Evolutionary conservation across 371 early-diverging fungal species (phyloP).

Genomic region (Mortierella sp.): DNA sequence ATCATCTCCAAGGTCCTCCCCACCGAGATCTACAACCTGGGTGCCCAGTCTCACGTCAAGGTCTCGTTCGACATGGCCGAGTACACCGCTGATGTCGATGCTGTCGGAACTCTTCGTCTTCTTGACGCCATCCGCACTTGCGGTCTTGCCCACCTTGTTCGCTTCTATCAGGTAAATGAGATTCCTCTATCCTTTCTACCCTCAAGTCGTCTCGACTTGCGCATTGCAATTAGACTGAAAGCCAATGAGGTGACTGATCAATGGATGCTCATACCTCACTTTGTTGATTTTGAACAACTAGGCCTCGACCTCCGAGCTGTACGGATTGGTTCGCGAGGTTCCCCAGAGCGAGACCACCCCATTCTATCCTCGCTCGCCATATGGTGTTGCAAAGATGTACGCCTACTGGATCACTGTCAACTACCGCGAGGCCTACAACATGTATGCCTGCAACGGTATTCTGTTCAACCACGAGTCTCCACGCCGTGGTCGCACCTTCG

Average conservation of each 20-base stretch:
- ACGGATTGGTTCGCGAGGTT: conserved; percentile 85
- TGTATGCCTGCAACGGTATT: conserved; percentile 90
- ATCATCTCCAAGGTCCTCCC: conserved; percentile 83
- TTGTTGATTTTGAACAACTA: conserved; percentile 6
- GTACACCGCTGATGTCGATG: conserved; percentile 91
- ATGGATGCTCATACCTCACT: no score
- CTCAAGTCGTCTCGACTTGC: no score
- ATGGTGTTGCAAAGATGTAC: conserved; percentile 89
- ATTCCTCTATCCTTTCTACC: not conserved
- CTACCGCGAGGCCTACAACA: conserved; percentile 87
- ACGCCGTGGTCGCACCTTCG: conserved; percentile 87
- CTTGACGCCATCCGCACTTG: conserved; percentile 86
- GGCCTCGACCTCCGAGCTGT: conserved; percentile 87
- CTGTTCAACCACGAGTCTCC: conserved; percentile 93
- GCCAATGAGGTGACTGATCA: not conserved
- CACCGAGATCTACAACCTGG: conserved; percentile 84
- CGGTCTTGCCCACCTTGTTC: conserved; percentile 75
- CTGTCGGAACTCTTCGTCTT: conserved; percentile 82
- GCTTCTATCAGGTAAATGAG: conserved; percentile 77
- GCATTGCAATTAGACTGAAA: no score
- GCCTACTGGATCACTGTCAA: conserved; percentile 88
- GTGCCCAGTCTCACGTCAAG: conserved; percentile 86
- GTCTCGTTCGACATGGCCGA: conserved; percentile 92
- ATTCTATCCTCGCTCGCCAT: conserved; percentile 90
- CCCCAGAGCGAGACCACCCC: conserved; percentile 91